Evolutionary conservation across 495 filamentous ascomycete genomes (phyloP).

Genomic region (Penicillium ucsense): DNA sequence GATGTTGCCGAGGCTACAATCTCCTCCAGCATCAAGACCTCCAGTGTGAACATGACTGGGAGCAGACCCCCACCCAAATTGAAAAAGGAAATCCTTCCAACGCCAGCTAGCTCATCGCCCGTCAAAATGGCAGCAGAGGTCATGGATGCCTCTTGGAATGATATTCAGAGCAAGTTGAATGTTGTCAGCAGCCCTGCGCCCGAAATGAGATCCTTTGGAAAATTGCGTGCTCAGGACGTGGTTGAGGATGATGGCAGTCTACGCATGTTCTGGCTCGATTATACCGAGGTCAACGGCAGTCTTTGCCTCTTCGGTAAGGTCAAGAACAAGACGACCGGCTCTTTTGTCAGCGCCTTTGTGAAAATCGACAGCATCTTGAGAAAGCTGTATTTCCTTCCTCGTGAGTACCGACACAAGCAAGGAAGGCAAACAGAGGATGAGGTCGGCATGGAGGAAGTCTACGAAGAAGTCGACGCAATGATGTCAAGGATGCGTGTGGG

Average conservation of each 20-base stretch:
- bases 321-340: constrained; percentile 71
- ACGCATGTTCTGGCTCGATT: constrained; percentile 95
- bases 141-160: constrained; percentile 85
- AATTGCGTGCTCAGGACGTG: constrained; percentile 68
- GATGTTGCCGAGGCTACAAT: constrained; percentile 70
- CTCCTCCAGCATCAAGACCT: constrained; percentile 48
- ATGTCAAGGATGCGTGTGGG: constrained; percentile 75
- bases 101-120: constrained; percentile 70
- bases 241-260: constrained; percentile 86
- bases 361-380: constrained; percentile 92
- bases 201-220: constrained; percentile 58
- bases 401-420: constrained; percentile 54
- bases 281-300: constrained; percentile 84
- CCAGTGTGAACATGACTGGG: constrained; percentile 79
- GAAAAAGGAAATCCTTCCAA: constrained; percentile 54
- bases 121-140: constrained; percentile 44
- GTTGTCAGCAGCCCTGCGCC: constrained; percentile 63
- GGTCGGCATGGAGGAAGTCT: constrained; percentile 82
- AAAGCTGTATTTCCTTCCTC: constrained; percentile 88
- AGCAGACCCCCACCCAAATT: constrained; percentile 71
- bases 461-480: constrained; percentile 73
- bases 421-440: constrained; percentile 67
- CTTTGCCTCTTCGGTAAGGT: constrained; percentile 96
- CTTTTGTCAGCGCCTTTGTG: constrained; percentile 83
- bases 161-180: constrained; percentile 78